Conservation (phyloP, 352 stramenopile species). For the Phytophthora boehmeriae region DNA sequence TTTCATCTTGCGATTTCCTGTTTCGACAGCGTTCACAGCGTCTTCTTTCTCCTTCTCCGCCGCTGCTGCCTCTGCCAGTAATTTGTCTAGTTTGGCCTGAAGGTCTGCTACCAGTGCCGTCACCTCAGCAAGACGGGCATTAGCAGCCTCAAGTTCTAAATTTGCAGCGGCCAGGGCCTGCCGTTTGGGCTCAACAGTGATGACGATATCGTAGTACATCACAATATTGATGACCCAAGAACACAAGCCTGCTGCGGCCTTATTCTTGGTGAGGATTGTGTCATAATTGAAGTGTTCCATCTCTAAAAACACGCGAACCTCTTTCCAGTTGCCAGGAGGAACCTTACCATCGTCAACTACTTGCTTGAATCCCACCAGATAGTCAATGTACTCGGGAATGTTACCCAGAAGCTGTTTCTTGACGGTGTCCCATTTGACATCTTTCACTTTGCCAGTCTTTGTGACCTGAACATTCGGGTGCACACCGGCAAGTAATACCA, state of each 20-base stretch:
- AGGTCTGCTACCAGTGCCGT: conserved; percentile 92
- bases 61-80: conserved; percentile 89
- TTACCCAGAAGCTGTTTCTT: conserved; percentile 96
- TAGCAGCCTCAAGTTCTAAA: conserved; percentile 90
- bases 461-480: conserved; percentile 93
- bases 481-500: conserved; percentile 94
- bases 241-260: conserved; percentile 92
- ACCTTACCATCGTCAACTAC: conserved; percentile 94
- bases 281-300: conserved; percentile 96
- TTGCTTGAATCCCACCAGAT: conserved; percentile 93
- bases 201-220: conserved; percentile 96
- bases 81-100: conserved; percentile 92
- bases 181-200: conserved; percentile 95
- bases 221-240: conserved; percentile 97
- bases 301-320: conserved; percentile 93
- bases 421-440: conserved; percentile 94
- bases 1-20: conserved; percentile 95
- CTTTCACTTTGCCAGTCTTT: conserved; percentile 96
- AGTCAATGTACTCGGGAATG: conserved; percentile 96
- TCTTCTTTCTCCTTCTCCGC: conserved; percentile 95
- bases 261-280: conserved; percentile 95
- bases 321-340: conserved; percentile 93
- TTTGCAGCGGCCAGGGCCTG: conserved; percentile 92
- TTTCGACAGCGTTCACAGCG: conserved; percentile 91
- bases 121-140: conserved; percentile 88